Evolutionary conservation across 75 land plant genomes (phyloP).

Genomic region (Selaginella tamariscina): DNA sequence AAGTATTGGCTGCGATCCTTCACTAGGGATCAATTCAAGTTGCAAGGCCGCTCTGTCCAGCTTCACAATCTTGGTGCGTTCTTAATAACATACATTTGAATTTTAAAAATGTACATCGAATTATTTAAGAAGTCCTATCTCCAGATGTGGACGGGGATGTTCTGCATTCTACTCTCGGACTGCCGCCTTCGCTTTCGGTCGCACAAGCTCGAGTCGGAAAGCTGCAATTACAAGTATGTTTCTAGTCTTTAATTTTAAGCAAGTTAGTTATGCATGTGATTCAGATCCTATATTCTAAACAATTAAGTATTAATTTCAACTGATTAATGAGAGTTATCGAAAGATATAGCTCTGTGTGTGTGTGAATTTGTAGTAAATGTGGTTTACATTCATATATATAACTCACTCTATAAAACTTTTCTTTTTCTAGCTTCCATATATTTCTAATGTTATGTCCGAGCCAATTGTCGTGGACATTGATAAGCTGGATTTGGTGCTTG

Average conservation of each 20-base stretch:
- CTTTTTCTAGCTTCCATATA: conserved; percentile 54
- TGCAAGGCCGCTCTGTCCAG: conserved; percentile 84
- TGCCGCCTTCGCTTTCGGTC: conserved; percentile 78
- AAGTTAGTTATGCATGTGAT: too few relatives aligned
- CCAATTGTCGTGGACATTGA: conserved; percentile 85
- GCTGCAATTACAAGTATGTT: conserved; percentile 63
- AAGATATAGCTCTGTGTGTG: too few relatives aligned
- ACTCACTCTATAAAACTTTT: too few relatives aligned
- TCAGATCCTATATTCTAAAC: too few relatives aligned
- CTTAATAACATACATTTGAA: too few relatives aligned
- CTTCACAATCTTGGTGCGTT: conserved; percentile 77
- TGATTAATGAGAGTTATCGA: too few relatives aligned
- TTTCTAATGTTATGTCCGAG: conserved; percentile 87
- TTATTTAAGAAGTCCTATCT: neutral
- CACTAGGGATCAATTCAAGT: conserved; percentile 92
- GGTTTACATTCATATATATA: too few relatives aligned
- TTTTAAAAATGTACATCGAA: too few relatives aligned
- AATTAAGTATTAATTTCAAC: too few relatives aligned
- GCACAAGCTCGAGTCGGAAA: conserved; percentile 80
- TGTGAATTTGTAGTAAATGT: too few relatives aligned
- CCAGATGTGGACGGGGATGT: conserved; percentile 96
- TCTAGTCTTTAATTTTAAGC: too few relatives aligned
- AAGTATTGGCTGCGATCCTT: conserved; percentile 95
- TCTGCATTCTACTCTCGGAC: conserved; percentile 77
- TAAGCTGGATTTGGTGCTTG: conserved; percentile 76